A percentile compares a stretch with the other conserved stretches of the same genome.
phyloP scores from a whole-genome alignment of 106 monocot species.

The Acorus calamus region DNA sequence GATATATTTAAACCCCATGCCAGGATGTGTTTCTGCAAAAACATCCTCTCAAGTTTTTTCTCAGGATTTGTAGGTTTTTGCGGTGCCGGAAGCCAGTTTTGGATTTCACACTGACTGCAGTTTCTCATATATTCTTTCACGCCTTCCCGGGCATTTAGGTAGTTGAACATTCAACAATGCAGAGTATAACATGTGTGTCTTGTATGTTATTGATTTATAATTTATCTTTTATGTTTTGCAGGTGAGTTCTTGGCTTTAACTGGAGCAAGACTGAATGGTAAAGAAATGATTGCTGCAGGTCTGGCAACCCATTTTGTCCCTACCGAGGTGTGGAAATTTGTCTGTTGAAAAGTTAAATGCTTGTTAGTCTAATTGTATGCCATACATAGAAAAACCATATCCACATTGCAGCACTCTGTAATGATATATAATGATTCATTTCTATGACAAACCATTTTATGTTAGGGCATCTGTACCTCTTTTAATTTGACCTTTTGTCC shows the following conservation, averaged over 20 bases:
- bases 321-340: conserved; percentile 41
- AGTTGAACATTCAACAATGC: background rate
- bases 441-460: no score
- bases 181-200: no score
- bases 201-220: background rate
- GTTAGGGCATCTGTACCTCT: no score
- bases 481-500: no score
- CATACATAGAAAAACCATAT: no score
- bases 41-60: background rate
- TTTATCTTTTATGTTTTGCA: conserved; percentile 10
- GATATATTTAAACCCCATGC: no score
- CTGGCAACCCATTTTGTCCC: conserved; percentile 87
- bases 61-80: conserved; percentile 43
- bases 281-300: conserved; percentile 72
- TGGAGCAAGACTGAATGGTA: conserved; percentile 71
- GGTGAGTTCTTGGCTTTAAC: conserved; percentile 88
- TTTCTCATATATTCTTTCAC: conserved; percentile 90
- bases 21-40: no score
- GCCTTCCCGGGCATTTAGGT: conserved; percentile 81
- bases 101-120: conserved; percentile 94
- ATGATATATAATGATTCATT: no score
- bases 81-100: conserved; percentile 77
- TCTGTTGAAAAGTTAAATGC: no score
- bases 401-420: no score
- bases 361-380: no score